Conservation (phyloP, 2,329 filamentous ascomycete species). For the Hirsutella thompsonii region DNA sequence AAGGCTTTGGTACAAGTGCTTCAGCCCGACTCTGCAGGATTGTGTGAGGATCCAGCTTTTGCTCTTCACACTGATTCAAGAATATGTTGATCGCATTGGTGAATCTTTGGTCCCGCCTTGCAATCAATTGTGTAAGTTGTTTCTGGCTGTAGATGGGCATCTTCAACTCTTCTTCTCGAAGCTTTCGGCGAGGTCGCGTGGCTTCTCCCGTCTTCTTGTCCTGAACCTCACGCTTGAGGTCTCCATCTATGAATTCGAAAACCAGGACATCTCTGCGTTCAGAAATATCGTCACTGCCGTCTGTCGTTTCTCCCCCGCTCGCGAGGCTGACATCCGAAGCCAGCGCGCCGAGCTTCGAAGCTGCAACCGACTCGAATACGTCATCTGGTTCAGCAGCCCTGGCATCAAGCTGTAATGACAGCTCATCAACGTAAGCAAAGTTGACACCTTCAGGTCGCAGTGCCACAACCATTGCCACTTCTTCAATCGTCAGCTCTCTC, state of each 20-base stretch:
- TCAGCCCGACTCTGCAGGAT: slow-evolving; percentile 46
- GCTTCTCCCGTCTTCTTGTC: slow-evolving; percentile 62
- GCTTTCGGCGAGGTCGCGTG: slow-evolving; percentile 50
- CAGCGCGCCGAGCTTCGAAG: slow-evolving; percentile 35
- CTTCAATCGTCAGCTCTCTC: slow-evolving; percentile 54
- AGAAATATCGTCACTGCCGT: slow-evolving; percentile 16
- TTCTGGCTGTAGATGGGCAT: slow-evolving; percentile 91
- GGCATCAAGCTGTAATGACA: slow-evolving; percentile 67
- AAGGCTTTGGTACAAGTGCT: slow-evolving; percentile 48
- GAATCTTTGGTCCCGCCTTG: slow-evolving; percentile 81
- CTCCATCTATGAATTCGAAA: slow-evolving; percentile 88
- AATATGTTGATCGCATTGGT: slow-evolving; percentile 63
- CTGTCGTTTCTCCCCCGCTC: slow-evolving; percentile 37
- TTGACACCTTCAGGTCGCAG: slow-evolving; percentile 67
- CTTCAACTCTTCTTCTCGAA: slow-evolving; percentile 68
- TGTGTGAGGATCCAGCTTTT: slow-evolving; percentile 53
- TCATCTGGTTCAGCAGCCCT: slow-evolving; percentile 55
- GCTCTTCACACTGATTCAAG: slow-evolving; percentile 56
- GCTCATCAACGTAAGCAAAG: slow-evolving; percentile 78
- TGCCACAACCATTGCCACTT: slow-evolving; percentile 71
- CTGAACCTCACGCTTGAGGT: slow-evolving; percentile 69
- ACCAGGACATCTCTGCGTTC: slow-evolving; percentile 58
- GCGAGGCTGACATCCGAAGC: slow-evolving; percentile 44
- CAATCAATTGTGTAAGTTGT: slow-evolving; percentile 79
- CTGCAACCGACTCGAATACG: slow-evolving; percentile 37